These are phyloP conservation scores for Nowakowskiella sp. DNA, from an alignment of 192 early-diverging fungal genomes.

Conservation along the genomic window DNA sequence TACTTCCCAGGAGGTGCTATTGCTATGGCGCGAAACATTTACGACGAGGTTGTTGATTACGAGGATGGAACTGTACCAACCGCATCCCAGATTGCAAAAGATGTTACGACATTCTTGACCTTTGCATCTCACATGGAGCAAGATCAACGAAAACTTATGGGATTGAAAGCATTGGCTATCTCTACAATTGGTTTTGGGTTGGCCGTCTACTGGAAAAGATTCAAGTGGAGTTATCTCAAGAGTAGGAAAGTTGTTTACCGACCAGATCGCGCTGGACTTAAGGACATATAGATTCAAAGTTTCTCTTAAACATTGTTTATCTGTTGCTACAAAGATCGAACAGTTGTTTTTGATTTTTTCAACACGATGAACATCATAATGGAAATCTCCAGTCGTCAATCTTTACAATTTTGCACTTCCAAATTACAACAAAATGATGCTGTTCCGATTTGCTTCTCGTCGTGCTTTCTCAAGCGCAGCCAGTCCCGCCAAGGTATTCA, in stretches of 20 bases:
- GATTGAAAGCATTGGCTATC: constrained; percentile 76
- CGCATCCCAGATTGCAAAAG: constrained; percentile 93
- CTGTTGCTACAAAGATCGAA: too few relatives aligned
- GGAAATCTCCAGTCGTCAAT: too few relatives aligned
- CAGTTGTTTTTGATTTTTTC: too few relatives aligned
- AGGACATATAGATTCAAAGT: too few relatives aligned
- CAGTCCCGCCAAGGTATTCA: too few relatives aligned
- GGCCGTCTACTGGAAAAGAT: constrained; percentile 83
- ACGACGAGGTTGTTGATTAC: constrained; percentile 90
- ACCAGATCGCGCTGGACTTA: too few relatives aligned
- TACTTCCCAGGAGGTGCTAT: constrained; percentile 99
- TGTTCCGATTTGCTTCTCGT: too few relatives aligned
- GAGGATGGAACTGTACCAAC: constrained; percentile 96
- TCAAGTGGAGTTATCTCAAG: constrained; percentile 90
- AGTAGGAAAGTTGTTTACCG: constrained; percentile 85
- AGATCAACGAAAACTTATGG: constrained; percentile 94
- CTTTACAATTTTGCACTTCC: too few relatives aligned
- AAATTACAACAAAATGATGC: too few relatives aligned
- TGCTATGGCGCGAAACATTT: constrained; percentile 88
- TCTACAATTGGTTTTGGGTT: constrained; percentile 62
- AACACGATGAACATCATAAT: too few relatives aligned
- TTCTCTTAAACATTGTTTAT: too few relatives aligned
- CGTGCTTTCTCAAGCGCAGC: too few relatives aligned
- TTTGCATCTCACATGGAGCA: constrained; percentile 98
- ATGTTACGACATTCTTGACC: constrained; percentile 85